Conservation (phyloP, 495 filamentous ascomycete genomes). For the Aspergillus cristatus region DNA sequence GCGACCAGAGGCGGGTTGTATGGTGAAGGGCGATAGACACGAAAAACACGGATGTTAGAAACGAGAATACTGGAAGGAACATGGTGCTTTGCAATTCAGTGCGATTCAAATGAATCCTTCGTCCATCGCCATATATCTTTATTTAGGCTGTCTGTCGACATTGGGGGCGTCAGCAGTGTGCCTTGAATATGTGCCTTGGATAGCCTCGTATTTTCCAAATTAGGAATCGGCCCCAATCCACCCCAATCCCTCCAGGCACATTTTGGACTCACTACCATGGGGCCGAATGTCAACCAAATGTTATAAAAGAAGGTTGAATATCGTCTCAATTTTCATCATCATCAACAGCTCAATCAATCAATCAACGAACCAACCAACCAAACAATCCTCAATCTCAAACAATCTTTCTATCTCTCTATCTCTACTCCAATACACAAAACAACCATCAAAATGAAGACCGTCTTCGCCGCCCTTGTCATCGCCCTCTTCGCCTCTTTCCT, state of each 20-base stretch:
- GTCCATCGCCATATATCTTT: not conserved
- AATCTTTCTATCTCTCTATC: too few species aligned
- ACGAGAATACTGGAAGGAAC: not conserved
- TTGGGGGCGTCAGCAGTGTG: too few species aligned
- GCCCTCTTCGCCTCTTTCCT: not conserved
- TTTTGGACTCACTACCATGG: not conserved
- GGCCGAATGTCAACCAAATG: not conserved
- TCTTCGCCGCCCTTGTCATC: not conserved
- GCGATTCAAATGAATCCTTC: not conserved
- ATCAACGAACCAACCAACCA: not conserved
- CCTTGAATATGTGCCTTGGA: too few species aligned
- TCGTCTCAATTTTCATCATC: not conserved
- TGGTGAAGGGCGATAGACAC: not conserved
- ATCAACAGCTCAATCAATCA: not conserved
- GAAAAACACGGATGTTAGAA: not conserved
- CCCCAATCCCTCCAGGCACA: too few species aligned
- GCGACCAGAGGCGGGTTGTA: not conserved
- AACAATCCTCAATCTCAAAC: not conserved
- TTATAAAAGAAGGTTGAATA: not conserved
- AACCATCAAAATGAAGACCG: not conserved
- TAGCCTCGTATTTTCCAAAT: too few species aligned
- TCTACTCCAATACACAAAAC: not conserved
- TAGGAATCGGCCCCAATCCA: too few species aligned
- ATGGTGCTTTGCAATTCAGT: not conserved
- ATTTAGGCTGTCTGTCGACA: too few species aligned